phyloP scores from a whole-genome alignment of 1,139 yeast species.

The Diutina ranongensis region DNA sequence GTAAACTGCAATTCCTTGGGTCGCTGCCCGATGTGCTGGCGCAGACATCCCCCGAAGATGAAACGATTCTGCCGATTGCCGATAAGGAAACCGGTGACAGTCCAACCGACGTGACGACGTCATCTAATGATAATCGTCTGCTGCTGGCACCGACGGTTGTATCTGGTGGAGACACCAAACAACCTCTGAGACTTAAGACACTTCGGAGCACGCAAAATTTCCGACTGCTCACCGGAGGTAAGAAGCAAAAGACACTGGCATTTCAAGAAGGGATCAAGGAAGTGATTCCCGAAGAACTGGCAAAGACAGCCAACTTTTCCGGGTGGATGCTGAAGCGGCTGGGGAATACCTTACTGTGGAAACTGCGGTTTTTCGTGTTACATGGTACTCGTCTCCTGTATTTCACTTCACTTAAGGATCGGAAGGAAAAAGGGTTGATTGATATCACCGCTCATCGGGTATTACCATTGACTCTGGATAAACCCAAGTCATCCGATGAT shows the following conservation, averaged over 20 bases:
- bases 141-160: background rate
- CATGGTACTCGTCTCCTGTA: constrained; percentile 92
- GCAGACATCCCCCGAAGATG: background rate
- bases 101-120: no score
- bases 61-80: background rate
- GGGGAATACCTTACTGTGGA: constrained; percentile 87
- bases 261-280: constrained; percentile 84
- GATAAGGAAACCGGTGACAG: background rate
- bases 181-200: constrained; percentile 23
- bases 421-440: constrained; percentile 80
- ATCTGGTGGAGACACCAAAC: constrained; percentile 10
- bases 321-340: constrained; percentile 94
- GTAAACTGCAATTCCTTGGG: background rate
- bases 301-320: constrained; percentile 60
- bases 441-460: constrained; percentile 95
- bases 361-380: constrained; percentile 74
- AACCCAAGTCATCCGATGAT: background rate
- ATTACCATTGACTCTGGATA: constrained; percentile 34
- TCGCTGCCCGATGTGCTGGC: constrained; percentile 1
- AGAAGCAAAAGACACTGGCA: constrained; percentile 72
- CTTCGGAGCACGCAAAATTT: constrained; percentile 35
- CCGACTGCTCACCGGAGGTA: constrained; percentile 23
- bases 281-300: constrained; percentile 68
- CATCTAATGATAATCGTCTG: background rate
- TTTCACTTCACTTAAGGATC: constrained; percentile 69